Conservation (phyloP, 768 basidiomycete species). For the Mycena latifolia region DNA sequence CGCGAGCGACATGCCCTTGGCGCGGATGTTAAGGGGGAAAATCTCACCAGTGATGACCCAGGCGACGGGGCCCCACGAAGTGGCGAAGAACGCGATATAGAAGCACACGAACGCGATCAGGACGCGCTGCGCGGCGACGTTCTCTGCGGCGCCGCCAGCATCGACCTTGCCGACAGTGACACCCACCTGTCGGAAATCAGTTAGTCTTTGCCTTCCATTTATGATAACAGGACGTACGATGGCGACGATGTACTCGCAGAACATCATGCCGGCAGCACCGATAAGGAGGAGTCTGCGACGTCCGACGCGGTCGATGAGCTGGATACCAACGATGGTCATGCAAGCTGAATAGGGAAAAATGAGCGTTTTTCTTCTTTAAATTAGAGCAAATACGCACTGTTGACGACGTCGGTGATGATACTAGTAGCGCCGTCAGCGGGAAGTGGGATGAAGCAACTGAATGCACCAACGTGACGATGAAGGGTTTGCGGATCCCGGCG, state of each 20-base stretch:
- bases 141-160: conserved; percentile 35
- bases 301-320: conserved; percentile 74
- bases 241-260: conserved; percentile 81
- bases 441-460: conserved; percentile 37
- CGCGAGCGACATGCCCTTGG: conserved; percentile 86
- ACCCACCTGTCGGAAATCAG: conserved; percentile 40
- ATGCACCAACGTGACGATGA: conserved; percentile 62
- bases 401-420: conserved; percentile 32
- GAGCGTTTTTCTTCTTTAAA: not conserved
- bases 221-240: conserved; percentile 45
- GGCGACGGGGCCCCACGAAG: conserved; percentile 76
- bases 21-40: conserved; percentile 78
- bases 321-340: conserved; percentile 62
- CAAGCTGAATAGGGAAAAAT: conserved; percentile 58
- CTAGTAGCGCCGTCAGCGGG: not conserved
- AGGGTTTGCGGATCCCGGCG: conserved; percentile 50
- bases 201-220: not conserved
- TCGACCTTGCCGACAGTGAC: conserved; percentile 45
- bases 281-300: conserved; percentile 73
- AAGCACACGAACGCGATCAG: conserved; percentile 67
- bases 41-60: conserved; percentile 15
- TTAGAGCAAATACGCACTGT: conserved; percentile 18
- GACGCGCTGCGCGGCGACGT: conserved; percentile 36
- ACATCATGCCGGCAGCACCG: conserved; percentile 54
- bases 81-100: conserved; percentile 65